These are phyloP conservation scores for Neodidymelliopsis sp. DNA, from an alignment of 2,329 filamentous ascomycete genomes.

Conservation along the genomic window DNA sequence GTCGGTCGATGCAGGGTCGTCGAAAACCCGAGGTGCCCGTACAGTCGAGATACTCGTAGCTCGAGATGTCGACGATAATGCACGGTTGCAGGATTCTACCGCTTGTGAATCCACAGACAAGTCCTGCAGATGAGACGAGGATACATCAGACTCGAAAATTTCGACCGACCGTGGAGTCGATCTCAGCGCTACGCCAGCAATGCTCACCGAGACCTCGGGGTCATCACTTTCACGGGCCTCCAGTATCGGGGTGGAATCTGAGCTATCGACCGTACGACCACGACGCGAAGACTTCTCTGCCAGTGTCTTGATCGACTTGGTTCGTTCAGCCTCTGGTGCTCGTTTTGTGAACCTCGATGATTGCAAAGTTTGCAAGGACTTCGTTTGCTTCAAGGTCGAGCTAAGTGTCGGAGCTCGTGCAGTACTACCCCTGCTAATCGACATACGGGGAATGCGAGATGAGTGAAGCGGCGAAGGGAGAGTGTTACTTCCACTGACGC, in stretches of 20 bases:
- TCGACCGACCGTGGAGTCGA: neutral
- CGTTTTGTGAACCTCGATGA: neutral
- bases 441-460: constrained; percentile 40
- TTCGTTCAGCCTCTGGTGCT: neutral
- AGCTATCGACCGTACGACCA: constrained; percentile 33
- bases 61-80: constrained; percentile 2
- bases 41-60: constrained; percentile 28
- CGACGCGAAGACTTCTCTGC: constrained; percentile 17
- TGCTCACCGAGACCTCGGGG: neutral
- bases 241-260: constrained; percentile 28
- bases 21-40: constrained; percentile 11
- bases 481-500: neutral
- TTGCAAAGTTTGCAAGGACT: constrained; percentile 20
- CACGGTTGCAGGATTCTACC: neutral
- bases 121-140: neutral
- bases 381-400: constrained; percentile 25
- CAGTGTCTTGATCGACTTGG: neutral
- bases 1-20: constrained; percentile 18
- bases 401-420: constrained; percentile 18
- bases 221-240: neutral
- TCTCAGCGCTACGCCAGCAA: neutral
- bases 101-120: neutral
- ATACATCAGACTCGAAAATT: neutral
- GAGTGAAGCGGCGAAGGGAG: constrained; percentile 17
- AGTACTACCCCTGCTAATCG: constrained; percentile 4